Percentiles rank a stretch among this genome's conserved stretches.
phyloP scores from a whole-genome alignment of 352 stramenopile species.

The Pythium volutum region DNA sequence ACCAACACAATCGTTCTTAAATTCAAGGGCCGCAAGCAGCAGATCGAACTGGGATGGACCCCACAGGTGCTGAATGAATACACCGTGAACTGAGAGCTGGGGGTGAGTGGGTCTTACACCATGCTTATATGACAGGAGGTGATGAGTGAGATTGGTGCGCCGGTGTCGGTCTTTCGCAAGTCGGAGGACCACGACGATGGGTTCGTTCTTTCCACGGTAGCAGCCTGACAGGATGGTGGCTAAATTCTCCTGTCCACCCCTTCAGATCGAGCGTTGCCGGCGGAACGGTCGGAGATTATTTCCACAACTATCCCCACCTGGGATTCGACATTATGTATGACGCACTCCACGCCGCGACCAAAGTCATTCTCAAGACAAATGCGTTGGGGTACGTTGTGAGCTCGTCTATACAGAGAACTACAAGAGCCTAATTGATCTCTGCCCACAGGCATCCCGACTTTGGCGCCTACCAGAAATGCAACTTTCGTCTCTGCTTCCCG shows the following conservation, averaged over 20 bases:
- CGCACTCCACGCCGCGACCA: constrained; percentile 60
- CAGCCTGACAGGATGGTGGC: background rate
- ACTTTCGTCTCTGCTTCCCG: constrained; percentile 68
- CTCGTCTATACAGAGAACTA: background rate
- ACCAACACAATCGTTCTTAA: constrained; percentile 31
- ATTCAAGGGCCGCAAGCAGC: constrained; percentile 64
- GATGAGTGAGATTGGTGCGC: constrained; percentile 70
- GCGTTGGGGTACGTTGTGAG: constrained; percentile 45
- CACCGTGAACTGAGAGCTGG: background rate
- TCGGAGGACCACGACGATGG: constrained; percentile 66
- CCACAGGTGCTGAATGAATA: constrained; percentile 52
- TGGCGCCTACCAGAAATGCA: constrained; percentile 83
- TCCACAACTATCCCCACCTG: constrained; percentile 85
- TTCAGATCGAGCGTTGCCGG: constrained; percentile 46
- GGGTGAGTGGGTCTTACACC: background rate
- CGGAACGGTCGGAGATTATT: constrained; percentile 66
- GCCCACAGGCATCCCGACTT: constrained; percentile 66
- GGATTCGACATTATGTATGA: constrained; percentile 79
- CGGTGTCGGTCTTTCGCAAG: constrained; percentile 77
- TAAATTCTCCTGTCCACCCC: background rate
- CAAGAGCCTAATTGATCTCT: background rate
- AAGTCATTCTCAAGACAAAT: constrained; percentile 83
- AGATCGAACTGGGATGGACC: constrained; percentile 71
- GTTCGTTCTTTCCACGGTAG: constrained; percentile 23
- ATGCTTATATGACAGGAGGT: constrained; percentile 37